Base-by-base conservation (phyloP, 2,329 filamentous ascomycete genomes). In the Arthrocladium fulminans region DNA sequence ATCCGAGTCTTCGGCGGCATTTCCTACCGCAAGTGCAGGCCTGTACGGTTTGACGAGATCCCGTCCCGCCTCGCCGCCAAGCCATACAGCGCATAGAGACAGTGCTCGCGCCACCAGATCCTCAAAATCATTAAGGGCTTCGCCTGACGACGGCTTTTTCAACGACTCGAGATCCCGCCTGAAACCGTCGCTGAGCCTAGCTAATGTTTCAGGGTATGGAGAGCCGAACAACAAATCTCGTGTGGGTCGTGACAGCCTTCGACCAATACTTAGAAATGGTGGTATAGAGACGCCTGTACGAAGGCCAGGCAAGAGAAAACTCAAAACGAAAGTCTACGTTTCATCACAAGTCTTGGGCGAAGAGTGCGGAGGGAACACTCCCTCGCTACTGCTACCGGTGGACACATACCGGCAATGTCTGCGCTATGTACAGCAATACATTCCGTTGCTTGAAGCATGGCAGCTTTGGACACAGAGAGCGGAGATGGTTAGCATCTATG, bases 361-460 rank as follows among this genome's bases (percentile, higher is more conserved):
- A n/a, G n/a, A n/a, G n/a, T n/a, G n/a, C n/a, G n/a, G n/a, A n/a
- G n/a, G n/a, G n/a, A n/a, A n/a, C n/a, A n/a, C n/a, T n/a, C n/a
- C 73, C 10, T 62, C 81, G 17, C 63, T 81, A 6, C 6, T 15
- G n/a, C 32, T 15, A 4, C 70, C 79, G 37, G 65, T 67, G 38
- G 65, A 65, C 8, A 69, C 74, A 38, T 67, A 70, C 17, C 63
- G 61, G 54, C 65, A 74, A 37, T 76, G 75, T 55, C 64, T 63
- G 5, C 66, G 71, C 2, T 83, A 80, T 65, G 72, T 77, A 35
- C 63, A 68, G 44, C 67, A 72, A 38, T 83, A 83, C 61, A 76
- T 79, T 2, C 66, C 79, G 41, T 66, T 79, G 48, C 67, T 83
- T 3, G 73, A 72, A n/a, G 71, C 74, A 7, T 82, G 79, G 79